Conservation (phyloP, 176 grass and related monocot genomes). For the Themeda triandra region DNA sequence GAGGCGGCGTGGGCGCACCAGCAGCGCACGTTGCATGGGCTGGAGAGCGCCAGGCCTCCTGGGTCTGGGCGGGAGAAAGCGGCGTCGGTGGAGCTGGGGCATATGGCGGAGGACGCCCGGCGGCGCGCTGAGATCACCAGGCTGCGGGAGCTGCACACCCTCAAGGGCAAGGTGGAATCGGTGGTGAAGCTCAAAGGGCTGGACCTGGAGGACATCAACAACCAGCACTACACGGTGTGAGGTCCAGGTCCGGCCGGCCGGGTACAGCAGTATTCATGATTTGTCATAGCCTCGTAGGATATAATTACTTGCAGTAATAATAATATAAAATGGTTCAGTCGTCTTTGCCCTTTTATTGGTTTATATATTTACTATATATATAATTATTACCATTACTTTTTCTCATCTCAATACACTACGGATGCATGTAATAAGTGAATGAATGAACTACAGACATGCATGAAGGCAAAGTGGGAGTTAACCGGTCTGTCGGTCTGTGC, state of each 20-base stretch:
- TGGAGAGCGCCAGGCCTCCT: not conserved
- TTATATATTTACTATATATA: too few species aligned
- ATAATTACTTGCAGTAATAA: too few species aligned
- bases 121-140: conserved; percentile 55
- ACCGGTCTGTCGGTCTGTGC: too few species aligned
- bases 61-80: conserved; percentile 16
- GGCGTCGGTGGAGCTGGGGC: conserved; percentile 10
- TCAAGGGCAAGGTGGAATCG: conserved; percentile 59
- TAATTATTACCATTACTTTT: too few species aligned
- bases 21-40: conserved; percentile 52
- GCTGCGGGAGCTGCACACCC: conserved; percentile 49
- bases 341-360: too few species aligned
- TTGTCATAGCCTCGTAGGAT: too few species aligned
- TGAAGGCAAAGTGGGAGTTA: too few species aligned
- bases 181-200: conserved; percentile 44
- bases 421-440: too few species aligned
- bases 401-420: too few species aligned
- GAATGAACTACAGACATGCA: too few species aligned
- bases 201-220: conserved; percentile 50
- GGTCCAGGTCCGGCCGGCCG: not conserved
- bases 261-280: too few species aligned
- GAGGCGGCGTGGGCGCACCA: conserved; percentile 49
- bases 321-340: too few species aligned
- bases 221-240: conserved; percentile 57
- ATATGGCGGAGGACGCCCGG: conserved; percentile 55